phyloP scores from a whole-genome alignment of 2,329 filamentous ascomycete genomes.

The Aspergillus glaucus region DNA sequence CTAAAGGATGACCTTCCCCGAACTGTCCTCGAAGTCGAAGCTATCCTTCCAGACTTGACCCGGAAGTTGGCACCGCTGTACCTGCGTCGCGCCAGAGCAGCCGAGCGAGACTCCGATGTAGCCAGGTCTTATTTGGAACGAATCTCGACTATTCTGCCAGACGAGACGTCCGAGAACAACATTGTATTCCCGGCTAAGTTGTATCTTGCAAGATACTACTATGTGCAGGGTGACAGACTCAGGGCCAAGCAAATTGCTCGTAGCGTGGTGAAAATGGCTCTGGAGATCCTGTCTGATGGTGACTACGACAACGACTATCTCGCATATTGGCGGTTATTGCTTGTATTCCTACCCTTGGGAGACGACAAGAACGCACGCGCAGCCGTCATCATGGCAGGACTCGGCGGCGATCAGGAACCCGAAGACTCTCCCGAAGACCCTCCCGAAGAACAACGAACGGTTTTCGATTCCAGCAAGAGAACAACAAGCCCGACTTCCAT shows the following conservation, averaged over 20 bases:
- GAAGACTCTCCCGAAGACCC: no score
- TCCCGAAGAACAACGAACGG: background rate
- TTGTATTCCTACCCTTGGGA: slow-evolving; percentile 14
- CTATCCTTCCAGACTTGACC: slow-evolving; percentile 7
- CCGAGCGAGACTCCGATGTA: slow-evolving; percentile 2
- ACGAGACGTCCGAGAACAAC: slow-evolving; percentile 10
- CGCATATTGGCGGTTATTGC: slow-evolving; percentile 16
- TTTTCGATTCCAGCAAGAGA: background rate
- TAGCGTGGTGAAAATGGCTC: slow-evolving; percentile 16
- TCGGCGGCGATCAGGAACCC: background rate
- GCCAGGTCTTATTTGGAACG: slow-evolving; percentile 6
- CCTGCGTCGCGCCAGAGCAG: slow-evolving; percentile 7
- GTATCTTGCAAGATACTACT: slow-evolving; percentile 16
- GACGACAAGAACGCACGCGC: slow-evolving; percentile 13
- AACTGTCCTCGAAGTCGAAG: slow-evolving; percentile 8
- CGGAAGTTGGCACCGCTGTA: slow-evolving; percentile 15
- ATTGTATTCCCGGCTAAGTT: slow-evolving; percentile 11
- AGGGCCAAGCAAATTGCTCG: slow-evolving; percentile 15
- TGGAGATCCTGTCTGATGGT: slow-evolving; percentile 23
- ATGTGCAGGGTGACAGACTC: slow-evolving; percentile 10
- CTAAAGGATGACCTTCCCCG: slow-evolving; percentile 12
- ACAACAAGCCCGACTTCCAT: background rate
- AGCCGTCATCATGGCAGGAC: slow-evolving; percentile 11
- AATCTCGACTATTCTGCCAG: slow-evolving; percentile 10
- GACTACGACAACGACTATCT: slow-evolving; percentile 22